Evolutionary conservation across 2,329 filamentous ascomycete genomes (phyloP), one percentile per base, ranked within the genome.

Genomic region (Teratosphaeria gauchensis): DNA sequence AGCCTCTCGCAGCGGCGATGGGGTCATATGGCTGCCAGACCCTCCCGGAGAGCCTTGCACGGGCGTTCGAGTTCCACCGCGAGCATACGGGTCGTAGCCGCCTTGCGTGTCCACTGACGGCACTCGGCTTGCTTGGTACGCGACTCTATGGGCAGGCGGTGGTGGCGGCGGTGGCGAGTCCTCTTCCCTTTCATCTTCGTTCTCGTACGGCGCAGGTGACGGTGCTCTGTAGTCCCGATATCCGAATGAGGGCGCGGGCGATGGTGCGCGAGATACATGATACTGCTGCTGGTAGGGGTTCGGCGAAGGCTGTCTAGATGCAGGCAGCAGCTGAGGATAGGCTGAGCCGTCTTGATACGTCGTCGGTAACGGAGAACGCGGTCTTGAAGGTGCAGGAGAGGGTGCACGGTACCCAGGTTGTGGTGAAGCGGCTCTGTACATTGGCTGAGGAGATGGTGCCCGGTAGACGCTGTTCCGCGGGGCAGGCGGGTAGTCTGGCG

Each of bases 1-100:
- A 1, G 94, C 94, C 72, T 92, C 90, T 60, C 94, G 83, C 2
- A 99, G 77, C 0, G 94, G 94, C 2, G 94, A 97, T 1, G 94
- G 94, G 0, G 94, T 99, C 68, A 72, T 72, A 30, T 69, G 67
- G 56, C 64, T 69, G 6, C 54, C 63, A 9, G 30, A 60, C 7
- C 64, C 66, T 80, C 83, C 83, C 1, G 88, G 85, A 4, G 90
- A 91, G 3, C 84, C 84, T 2, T 86, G 86, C 38, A 77, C 79
- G 0, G 87, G 86, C 1, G 88, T 89, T 6, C 79, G 78, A 62
- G 73, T 80, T 61, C 82, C 70, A 60, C 59, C 59, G 1, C 81
- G 85, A 57, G 81, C 76, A 58, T 82, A 80, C 8, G 74, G 76
- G 56, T 65, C 68, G 65, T 64, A 65, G 56, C 61, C 56, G 21